Percentiles rank a stretch among this genome's conserved stretches.
phyloP scores from a whole-genome alignment of 1,284 basidiomycete genomes.

The Amylostereum areolatum region DNA sequence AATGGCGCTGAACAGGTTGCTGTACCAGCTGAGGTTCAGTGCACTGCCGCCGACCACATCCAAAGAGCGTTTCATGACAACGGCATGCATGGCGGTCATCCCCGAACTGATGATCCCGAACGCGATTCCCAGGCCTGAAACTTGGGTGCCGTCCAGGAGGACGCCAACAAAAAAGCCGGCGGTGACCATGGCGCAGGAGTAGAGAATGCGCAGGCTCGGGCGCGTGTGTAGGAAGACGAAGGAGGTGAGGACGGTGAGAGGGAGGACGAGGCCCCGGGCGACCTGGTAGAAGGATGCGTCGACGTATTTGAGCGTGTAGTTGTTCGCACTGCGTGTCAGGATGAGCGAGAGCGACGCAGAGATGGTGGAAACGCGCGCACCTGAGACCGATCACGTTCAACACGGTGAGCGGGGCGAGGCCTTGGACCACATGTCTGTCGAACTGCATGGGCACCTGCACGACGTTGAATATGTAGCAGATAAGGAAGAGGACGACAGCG shows the following conservation, averaged over 20 bases:
- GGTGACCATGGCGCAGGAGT: slow-evolving; percentile 72
- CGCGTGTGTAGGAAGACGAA: slow-evolving; percentile 63
- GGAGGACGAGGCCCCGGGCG: slow-evolving; percentile 80
- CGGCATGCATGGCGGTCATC: slow-evolving; percentile 78
- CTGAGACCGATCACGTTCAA: slow-evolving; percentile 78
- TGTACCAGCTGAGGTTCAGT: slow-evolving; percentile 79
- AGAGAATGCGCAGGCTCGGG: slow-evolving; percentile 66
- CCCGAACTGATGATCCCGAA: slow-evolving; percentile 76
- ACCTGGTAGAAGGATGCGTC: slow-evolving; percentile 91
- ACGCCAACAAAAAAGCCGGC: slow-evolving; percentile 83
- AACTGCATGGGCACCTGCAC: slow-evolving; percentile 57
- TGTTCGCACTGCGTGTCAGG: slow-evolving; percentile 45
- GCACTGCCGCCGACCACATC: slow-evolving; percentile 74
- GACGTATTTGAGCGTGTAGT: slow-evolving; percentile 87
- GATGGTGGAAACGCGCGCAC: slow-evolving; percentile 30
- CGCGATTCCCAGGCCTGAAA: slow-evolving; percentile 57
- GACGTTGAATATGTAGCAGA: slow-evolving; percentile 54
- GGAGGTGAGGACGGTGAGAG: slow-evolving; percentile 81
- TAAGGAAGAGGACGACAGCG: slow-evolving; percentile 68
- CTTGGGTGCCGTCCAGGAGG: slow-evolving; percentile 62
- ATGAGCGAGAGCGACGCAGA: not conserved
- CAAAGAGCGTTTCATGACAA: slow-evolving; percentile 79
- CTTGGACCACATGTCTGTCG: slow-evolving; percentile 58
- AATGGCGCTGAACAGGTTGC: slow-evolving; percentile 68
- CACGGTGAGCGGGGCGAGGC: slow-evolving; percentile 65